phyloP scores from a whole-genome alignment of 495 filamentous ascomycete genomes.

The Neurospora sp. region DNA sequence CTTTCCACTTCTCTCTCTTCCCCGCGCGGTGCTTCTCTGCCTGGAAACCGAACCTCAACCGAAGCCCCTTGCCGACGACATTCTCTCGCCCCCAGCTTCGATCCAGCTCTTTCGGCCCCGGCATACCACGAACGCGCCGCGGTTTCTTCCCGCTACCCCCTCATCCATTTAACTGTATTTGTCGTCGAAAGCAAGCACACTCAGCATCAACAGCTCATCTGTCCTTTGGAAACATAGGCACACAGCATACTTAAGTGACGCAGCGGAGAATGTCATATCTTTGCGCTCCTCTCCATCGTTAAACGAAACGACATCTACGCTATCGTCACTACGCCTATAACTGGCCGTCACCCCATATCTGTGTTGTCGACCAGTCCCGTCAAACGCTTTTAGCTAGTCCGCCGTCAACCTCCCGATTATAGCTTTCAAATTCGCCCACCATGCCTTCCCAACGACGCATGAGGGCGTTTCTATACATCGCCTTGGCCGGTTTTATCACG shows the following conservation, averaged over 20 bases:
- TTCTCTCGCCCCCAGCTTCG: not conserved
- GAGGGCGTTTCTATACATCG: constrained; percentile 46
- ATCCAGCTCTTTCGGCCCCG: not conserved
- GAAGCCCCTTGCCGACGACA: not conserved
- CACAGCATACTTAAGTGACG: not conserved
- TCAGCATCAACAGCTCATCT: not conserved
- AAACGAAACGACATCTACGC: not conserved
- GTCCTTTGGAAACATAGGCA: not conserved
- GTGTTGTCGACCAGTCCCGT: not conserved
- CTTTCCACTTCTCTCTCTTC: not conserved
- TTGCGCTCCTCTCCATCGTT: not conserved
- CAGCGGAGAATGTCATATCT: not conserved
- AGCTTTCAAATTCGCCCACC: constrained; percentile 9
- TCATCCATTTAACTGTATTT: not conserved
- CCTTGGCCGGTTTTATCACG: constrained; percentile 46
- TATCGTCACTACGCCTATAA: not conserved
- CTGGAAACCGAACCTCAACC: not conserved
- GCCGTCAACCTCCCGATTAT: not conserved
- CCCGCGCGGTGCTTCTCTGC: not conserved
- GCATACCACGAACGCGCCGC: not conserved
- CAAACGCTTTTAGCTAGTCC: not conserved
- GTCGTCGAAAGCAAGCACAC: not conserved
- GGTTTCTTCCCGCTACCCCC: not conserved
- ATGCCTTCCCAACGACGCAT: constrained; percentile 69
- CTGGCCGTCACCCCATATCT: not conserved